phyloP scores from a whole-genome alignment of 1,284 basidiomycete species.

The Polyporus tsugae region DNA sequence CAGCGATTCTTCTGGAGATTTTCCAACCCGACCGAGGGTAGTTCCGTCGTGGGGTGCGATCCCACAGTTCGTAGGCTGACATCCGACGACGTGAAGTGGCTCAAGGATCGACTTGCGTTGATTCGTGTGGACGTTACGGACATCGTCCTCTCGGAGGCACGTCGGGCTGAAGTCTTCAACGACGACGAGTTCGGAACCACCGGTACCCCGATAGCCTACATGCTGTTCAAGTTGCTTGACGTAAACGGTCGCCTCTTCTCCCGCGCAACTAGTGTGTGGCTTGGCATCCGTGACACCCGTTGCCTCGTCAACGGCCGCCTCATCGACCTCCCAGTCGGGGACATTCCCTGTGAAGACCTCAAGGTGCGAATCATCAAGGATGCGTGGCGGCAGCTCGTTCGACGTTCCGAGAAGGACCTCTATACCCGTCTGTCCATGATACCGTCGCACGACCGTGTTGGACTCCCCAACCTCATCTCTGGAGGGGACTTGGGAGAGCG shows the following conservation, averaged over 20 bases:
- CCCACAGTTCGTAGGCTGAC: background rate
- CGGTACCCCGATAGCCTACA: background rate
- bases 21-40: constrained; percentile 1
- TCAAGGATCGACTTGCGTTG: background rate
- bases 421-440: constrained; percentile 18
- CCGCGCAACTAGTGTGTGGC: constrained; percentile 21
- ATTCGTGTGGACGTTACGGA: background rate
- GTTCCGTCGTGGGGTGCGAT: constrained; percentile 11
- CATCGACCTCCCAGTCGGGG: background rate
- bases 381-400: constrained; percentile 24
- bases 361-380: constrained; percentile 28
- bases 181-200: background rate
- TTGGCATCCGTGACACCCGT: constrained; percentile 1
- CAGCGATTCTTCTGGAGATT: constrained; percentile 21
- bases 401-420: constrained; percentile 17
- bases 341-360: background rate
- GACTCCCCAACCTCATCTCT: constrained; percentile 9
- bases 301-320: background rate
- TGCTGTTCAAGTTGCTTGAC: constrained; percentile 19
- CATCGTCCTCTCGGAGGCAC: background rate
- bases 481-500: constrained; percentile 20
- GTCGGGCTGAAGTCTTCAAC: background rate
- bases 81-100: background rate
- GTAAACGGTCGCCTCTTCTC: constrained; percentile 27
- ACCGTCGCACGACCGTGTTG: background rate